Base-by-base conservation (phyloP, 352 stramenopile species). In the Globisporangium uncinulatum region DNA sequence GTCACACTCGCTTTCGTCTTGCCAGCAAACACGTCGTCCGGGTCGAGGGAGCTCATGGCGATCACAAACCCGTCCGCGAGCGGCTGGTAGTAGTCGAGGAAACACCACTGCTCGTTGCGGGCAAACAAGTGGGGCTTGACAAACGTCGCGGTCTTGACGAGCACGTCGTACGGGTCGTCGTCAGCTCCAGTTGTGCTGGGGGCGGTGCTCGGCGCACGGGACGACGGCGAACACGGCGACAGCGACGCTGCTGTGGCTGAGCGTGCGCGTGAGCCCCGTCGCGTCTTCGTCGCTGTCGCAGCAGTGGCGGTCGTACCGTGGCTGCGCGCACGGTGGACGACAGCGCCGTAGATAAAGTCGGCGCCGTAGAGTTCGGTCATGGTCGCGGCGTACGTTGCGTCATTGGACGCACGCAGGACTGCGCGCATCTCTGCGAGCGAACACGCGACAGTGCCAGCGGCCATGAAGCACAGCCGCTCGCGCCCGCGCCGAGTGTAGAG, bases 51-150 rank as follows among this genome's bases (percentile, higher is more conserved):
- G 70, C n/a, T 83, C 69, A 57, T 80, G 53, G 54, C 79, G 65
- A 47, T 61, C 57, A 20, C 81, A 59, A 49, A 83, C 61, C 55
- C 70, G 69, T 53, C 64, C 42, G 59, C 2, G 14, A 34, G 6
- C 50, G 52, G 4, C 6, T 29, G 67, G 3, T 68, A 47, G 9
- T 60, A 63, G 56, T 62, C 67, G 15, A 81, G 67, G 44, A 70
- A 81, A 46, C 62, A 78, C 73, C 70, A 83, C 51, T 85, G 68
- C 41, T 85, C 69, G 54, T 70, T 76, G 47, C 61, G 66, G 20
- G 66, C 64, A 24, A 85, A 66, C 50, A 77, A 46, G 55, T 77
- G 68, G 7, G 72, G 52, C 39, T 71, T 74, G 11, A 61, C 62
- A 54, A 85, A 81, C 54, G 66, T 79, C n/a, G 62, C 70, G 3